Conservation (phyloP, 106 monocot species). For the Hemerocallis citrina region DNA sequence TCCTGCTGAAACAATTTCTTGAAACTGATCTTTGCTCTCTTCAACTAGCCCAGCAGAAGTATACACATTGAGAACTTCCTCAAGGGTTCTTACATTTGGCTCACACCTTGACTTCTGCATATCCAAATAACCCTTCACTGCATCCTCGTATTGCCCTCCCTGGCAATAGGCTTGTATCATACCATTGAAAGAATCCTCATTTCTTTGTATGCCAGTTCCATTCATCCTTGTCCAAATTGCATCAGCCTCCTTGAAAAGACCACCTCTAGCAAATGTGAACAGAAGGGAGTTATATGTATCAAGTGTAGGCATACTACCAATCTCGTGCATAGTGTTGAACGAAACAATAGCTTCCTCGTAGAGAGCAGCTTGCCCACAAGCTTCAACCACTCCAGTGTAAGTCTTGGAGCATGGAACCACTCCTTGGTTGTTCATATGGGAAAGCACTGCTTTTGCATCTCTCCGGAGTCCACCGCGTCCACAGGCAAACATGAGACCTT, state of each 20-base stretch:
- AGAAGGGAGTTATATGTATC: conserved; percentile 77
- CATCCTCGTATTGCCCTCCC: conserved; percentile 84
- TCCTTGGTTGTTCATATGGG: conserved; percentile 49
- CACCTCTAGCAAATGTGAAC: conserved; percentile 64
- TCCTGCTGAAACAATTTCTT: conserved; percentile 56
- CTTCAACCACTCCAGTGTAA: conserved; percentile 83
- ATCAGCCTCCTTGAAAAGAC: conserved; percentile 74
- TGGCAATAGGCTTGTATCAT: conserved; percentile 78
- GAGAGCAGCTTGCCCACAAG: conserved; percentile 74
- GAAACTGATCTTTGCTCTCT: conserved; percentile 83
- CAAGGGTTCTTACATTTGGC: conserved; percentile 59
- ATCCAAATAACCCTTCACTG: conserved; percentile 74
- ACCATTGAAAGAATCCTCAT: conserved; percentile 61
- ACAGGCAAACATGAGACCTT: conserved; percentile 70
- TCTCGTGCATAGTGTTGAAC: conserved; percentile 93
- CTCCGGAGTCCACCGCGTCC: conserved; percentile 73
- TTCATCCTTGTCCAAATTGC: conserved; percentile 62
- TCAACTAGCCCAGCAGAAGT: conserved; percentile 73
- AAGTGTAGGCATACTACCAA: conserved; percentile 58
- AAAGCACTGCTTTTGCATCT: conserved; percentile 64
- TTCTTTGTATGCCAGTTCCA: conserved; percentile 48
- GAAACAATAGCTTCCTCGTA: conserved; percentile 96
- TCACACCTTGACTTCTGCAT: conserved; percentile 82
- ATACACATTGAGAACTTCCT: conserved; percentile 71
- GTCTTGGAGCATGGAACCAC: conserved; percentile 73